Base-by-base conservation (phyloP, 2,329 filamentous ascomycete species). In the Trichoderma oligosporum region DNA sequence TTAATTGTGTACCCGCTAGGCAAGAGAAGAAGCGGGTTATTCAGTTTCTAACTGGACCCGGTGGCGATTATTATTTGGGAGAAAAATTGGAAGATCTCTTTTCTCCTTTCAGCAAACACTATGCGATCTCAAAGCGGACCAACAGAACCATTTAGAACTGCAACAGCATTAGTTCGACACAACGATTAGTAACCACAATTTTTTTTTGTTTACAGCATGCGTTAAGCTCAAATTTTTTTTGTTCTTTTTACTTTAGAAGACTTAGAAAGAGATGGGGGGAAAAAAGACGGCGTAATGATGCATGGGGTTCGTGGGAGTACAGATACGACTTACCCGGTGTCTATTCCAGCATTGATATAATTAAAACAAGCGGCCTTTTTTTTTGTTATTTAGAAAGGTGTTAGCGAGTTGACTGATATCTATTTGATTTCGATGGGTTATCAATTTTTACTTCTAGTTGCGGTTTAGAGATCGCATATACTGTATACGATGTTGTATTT, bases 1-100 rank as follows among this genome's bases (percentile, higher is more conserved):
- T 65, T 82, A 44, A 73, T 82, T 56, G 76, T 82, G 12, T 82
- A 82, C 63, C 80, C 80, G 0, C 68, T 82, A 31, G 81, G 82
- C 11, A 84, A 84, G 70, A 74, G 79, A 61, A 73, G 82, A 56
- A 83, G 81, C 61, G 81, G 80, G 2, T 61, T 84, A 46, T 82
- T 82, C 62, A 80, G 77, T 56, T 82, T 82, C 59, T 82, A 68
- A 66, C 25, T n/a, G n/a, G n/a, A n/a, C 9, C 11, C 14, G 22
- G 2, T n/a, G 4, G 20, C 11, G 25, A 20, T 16, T n/a, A 36
- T 9, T 35, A 7, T 5, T 22, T 35, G 11, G 11, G 27, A 31
- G 27, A 11, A n/a, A n/a, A n/a, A n/a, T n/a, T n/a, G 27, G 27
- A 31, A 31, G 27, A 31, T 18, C 9, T 35, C 25, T 29, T 27